Conservation (phyloP, 2,329 filamentous ascomycete species). For the Scopulariopsis brevicaulis region DNA sequence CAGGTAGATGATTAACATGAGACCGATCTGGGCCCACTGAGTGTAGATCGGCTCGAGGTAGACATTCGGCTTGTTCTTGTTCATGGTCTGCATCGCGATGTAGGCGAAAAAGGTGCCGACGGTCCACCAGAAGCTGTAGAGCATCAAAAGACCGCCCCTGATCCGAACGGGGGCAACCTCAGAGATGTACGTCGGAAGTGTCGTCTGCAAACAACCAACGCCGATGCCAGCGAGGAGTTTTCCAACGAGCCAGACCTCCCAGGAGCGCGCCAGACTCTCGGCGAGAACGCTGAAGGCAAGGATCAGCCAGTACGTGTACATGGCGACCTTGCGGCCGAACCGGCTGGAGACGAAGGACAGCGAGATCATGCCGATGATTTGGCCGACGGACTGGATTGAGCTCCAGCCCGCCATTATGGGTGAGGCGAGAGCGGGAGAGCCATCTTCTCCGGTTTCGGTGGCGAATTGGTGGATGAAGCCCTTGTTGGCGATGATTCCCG, state of each 20-base stretch:
- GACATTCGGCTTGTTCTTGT: conserved; percentile 16
- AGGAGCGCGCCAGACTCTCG: conserved; percentile 21
- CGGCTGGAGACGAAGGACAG: conserved; percentile 13
- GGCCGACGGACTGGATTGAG: conserved; percentile 25
- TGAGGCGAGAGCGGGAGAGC: conserved; percentile 17
- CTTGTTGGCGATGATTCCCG: conserved; percentile 23
- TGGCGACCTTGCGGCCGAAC: conserved; percentile 18
- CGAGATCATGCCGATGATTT: conserved; percentile 23
- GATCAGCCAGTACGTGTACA: conserved; percentile 18
- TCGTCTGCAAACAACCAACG: conserved; percentile 28
- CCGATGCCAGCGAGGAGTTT: conserved; percentile 23
- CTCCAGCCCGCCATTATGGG: conserved; percentile 24
- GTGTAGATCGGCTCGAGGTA: conserved; percentile 29
- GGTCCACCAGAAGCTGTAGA: conserved; percentile 30
- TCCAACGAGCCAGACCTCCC: conserved; percentile 27
- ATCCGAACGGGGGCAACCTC: conserved; percentile 27
- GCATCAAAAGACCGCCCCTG: conserved; percentile 25
- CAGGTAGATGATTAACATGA: conserved; percentile 24
- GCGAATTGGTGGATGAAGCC: conserved; percentile 23
- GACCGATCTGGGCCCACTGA: conserved; percentile 29
- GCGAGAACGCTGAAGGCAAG: conserved; percentile 22
- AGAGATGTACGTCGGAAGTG: conserved; percentile 26
- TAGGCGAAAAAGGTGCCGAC: conserved; percentile 28
- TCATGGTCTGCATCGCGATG: conserved; percentile 24
- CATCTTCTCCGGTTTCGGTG: conserved; percentile 12